A percentile compares a stretch with the other conserved stretches of the same genome.
phyloP scores from a whole-genome alignment of 164 flowering plant genomes.

The Protea cynaroides region DNA sequence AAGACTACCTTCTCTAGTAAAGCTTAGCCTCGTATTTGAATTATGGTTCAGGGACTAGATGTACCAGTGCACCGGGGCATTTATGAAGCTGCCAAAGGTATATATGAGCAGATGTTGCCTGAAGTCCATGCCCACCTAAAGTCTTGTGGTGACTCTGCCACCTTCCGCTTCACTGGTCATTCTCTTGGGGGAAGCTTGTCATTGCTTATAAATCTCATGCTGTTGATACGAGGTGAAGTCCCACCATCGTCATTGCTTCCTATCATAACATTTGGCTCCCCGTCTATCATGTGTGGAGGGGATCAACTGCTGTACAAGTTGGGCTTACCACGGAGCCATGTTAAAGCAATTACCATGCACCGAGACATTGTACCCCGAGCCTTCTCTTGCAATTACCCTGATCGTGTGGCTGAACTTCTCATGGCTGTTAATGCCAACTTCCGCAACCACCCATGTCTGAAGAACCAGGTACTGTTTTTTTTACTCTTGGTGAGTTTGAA shows the following conservation, averaged over 20 bases:
- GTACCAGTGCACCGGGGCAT: constrained; percentile 94
- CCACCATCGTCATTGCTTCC: constrained; percentile 81
- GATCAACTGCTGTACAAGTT: constrained; percentile 63
- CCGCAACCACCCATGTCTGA: constrained; percentile 77
- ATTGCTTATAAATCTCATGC: constrained; percentile 77
- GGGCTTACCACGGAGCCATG: constrained; percentile 72
- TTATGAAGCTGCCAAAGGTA: constrained; percentile 96
- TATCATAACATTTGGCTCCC: constrained; percentile 91
- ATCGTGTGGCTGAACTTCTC: constrained; percentile 74
- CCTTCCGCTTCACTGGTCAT: constrained; percentile 95
- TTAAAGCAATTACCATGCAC: constrained; percentile 78
- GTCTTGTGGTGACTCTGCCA: constrained; percentile 55
- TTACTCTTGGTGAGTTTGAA: background rate
- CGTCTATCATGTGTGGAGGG: constrained; percentile 90
- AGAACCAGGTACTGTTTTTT: constrained; percentile 47
- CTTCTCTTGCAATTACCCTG: constrained; percentile 85
- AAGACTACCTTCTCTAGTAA: too few species aligned
- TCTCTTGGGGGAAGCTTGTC: constrained; percentile 96
- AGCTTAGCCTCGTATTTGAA: background rate
- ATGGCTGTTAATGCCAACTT: constrained; percentile 86
- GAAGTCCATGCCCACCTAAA: constrained; percentile 68
- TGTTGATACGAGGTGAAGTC: constrained; percentile 74
- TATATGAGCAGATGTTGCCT: constrained; percentile 88
- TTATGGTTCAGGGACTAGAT: constrained; percentile 60
- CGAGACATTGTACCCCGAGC: constrained; percentile 97